Base-by-base conservation (phyloP, 2,329 filamentous ascomycete species). In the Plenodomus biglobosus region DNA sequence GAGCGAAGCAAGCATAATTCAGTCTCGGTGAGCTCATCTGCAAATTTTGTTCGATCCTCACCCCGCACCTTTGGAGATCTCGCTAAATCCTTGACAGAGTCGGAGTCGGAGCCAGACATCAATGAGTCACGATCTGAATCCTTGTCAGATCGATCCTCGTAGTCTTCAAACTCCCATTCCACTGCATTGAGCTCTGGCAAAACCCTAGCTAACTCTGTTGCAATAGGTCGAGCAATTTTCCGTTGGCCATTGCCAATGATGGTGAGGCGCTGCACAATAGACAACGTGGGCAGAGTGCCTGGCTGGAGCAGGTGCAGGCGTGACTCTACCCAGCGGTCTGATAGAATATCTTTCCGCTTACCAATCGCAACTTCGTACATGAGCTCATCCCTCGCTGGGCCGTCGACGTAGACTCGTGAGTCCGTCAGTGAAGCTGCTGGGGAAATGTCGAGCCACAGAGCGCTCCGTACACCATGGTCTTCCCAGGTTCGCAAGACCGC, bases 401-500 rank as follows among this genome's bases (percentile, higher is more conserved):
- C n/a, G n/a, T n/a, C n/a, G n/a, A 24, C 22, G 22, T 10, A 24
- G 22, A 10, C 43, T 22, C 37, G 37, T n/a, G 18, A 40, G 43
- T 45, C 43, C 19, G 43, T 45, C 18, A 38, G 42, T 34, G 19
- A 45, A 11, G 22, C n/a, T 10, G 32, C 32, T 15, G 17, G 17
- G 2, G 2, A 17, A 7, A 51, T 39, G 1, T 35, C 17, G 18
- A 52, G 39, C 15, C 37, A 21, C 39, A 52, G 19, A 16, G 27
- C 39, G 37, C 40, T 45, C 27, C 36, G 10, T 30, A 52, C 35
- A 20, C 48, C 48, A 15, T 44, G 20, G 11, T 48, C 44, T 35
- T 52, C 44, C 48, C 48, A 52, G 6, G 11, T 38, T 48, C 34
- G 34, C 32, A 52, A 38, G 8, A 48, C 38, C 10, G 16, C 32